Percentiles rank a stretch among this genome's conserved stretches.
These are phyloP conservation scores for Dothistroma pini DNA, from an alignment of 2,329 filamentous ascomycete genomes.

Conservation along the genomic window DNA sequence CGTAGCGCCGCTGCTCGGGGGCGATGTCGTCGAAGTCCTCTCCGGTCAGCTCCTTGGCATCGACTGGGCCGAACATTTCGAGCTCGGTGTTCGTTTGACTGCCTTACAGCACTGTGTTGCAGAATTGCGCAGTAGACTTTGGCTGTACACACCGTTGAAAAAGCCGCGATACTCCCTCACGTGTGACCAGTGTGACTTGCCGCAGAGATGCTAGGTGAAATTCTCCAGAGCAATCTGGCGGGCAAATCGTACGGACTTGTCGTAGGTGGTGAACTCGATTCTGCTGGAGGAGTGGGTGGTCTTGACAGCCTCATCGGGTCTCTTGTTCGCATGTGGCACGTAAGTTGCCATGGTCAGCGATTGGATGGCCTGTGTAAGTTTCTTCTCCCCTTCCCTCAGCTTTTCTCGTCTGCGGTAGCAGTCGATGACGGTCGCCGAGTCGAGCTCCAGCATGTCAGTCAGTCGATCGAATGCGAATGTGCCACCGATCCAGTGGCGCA, in stretches of 20 bases:
- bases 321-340: neutral
- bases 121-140: slow-evolving; percentile 4
- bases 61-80: slow-evolving; percentile 5
- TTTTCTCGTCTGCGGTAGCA: neutral
- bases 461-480: no score
- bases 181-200: neutral
- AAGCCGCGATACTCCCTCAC: neutral
- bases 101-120: neutral
- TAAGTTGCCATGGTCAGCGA: slow-evolving; percentile 1
- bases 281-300: neutral
- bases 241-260: neutral
- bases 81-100: slow-evolving; percentile 4
- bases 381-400: neutral
- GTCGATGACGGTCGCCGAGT: neutral
- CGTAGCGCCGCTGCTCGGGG: neutral
- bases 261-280: neutral
- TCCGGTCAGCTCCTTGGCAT: neutral
- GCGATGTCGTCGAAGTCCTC: neutral
- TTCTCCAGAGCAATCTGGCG: neutral
- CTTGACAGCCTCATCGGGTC: neutral
- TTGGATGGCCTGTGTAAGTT: neutral
- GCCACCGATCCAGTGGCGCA: slow-evolving; percentile 10
- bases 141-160: neutral
- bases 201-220: neutral
- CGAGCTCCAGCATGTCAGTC: neutral